These are phyloP conservation scores for Simplicillium sp. DNA, from an alignment of 2,329 filamentous ascomycete genomes.

Conservation along the genomic window DNA sequence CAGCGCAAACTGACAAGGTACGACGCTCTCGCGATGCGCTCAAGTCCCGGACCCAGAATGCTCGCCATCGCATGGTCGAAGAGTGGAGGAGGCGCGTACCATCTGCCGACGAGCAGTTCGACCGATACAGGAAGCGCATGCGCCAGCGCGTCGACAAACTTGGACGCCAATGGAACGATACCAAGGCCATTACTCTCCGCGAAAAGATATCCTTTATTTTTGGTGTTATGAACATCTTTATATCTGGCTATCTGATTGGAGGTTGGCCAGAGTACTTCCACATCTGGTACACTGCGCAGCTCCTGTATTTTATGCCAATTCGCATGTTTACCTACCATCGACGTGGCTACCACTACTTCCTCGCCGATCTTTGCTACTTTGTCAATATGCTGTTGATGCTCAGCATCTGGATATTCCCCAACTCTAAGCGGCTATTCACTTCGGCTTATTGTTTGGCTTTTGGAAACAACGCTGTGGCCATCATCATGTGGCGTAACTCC, in stretches of 20 bases:
- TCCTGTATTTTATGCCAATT: constrained; percentile 95
- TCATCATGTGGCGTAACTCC: constrained; percentile 98
- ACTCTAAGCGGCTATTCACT: constrained; percentile 85
- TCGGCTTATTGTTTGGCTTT: constrained; percentile 86
- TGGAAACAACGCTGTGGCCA: constrained; percentile 94
- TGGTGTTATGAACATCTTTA: constrained; percentile 93
- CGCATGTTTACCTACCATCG: constrained; percentile 85
- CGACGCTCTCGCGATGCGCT: constrained; percentile 73
- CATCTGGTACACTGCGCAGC: constrained; percentile 80
- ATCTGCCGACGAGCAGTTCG: constrained; percentile 82
- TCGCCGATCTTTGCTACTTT: constrained; percentile 96
- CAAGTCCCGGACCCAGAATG: constrained; percentile 64
- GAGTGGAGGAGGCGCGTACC: constrained; percentile 85
- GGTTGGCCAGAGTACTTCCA: constrained; percentile 80
- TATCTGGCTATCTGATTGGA: constrained; percentile 89
- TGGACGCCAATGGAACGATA: constrained; percentile 78
- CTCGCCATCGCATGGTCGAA: constrained; percentile 83
- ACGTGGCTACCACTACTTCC: constrained; percentile 91
- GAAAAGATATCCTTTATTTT: constrained; percentile 97
- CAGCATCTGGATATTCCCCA: constrained; percentile 82
- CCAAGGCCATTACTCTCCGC: constrained; percentile 74
- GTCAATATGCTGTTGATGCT: constrained; percentile 80
- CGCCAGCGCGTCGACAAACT: constrained; percentile 80
- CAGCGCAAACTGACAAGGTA: constrained; percentile 76
- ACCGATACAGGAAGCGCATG: constrained; percentile 84